phyloP scores from a whole-genome alignment of 2,329 filamentous ascomycete genomes.

The Arthrinium phaeospermum region DNA sequence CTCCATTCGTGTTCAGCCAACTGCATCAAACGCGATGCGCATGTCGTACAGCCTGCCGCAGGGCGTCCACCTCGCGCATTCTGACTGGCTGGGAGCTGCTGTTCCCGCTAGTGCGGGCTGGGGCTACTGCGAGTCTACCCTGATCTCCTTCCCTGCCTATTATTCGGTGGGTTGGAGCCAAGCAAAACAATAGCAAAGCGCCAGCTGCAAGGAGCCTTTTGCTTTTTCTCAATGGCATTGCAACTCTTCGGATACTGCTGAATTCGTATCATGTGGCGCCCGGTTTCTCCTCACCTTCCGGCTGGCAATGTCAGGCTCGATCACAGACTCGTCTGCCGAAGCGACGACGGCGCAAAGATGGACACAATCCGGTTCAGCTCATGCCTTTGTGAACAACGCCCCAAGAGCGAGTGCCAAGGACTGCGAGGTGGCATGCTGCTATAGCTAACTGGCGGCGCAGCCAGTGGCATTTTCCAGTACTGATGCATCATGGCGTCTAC shows the following conservation, averaged over 20 bases:
- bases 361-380: neutral
- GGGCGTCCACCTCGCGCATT: constrained; percentile 19
- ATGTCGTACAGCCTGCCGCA: constrained; percentile 24
- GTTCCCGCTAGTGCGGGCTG: constrained; percentile 25
- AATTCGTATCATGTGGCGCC: neutral
- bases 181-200: constrained; percentile 14
- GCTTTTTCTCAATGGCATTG: constrained; percentile 13
- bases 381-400: neutral
- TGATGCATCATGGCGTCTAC: neutral
- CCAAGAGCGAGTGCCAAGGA: neutral
- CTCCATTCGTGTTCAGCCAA: constrained; percentile 20
- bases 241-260: neutral
- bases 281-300: neutral
- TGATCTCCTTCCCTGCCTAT: constrained; percentile 28
- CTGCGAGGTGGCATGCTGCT: neutral
- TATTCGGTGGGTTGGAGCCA: constrained; percentile 23
- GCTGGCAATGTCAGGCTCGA: neutral
- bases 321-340: neutral
- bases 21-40: constrained; percentile 17
- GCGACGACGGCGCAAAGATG: neutral
- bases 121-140: constrained; percentile 30
- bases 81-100: constrained; percentile 19
- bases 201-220: constrained; percentile 13
- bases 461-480: neutral
- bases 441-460: neutral